Percentiles rank a stretch among this genome's conserved stretches.
These are phyloP conservation scores for Rhizopus delemar DNA, from an alignment of 371 early-diverging fungal species.

Conservation along the genomic window DNA sequence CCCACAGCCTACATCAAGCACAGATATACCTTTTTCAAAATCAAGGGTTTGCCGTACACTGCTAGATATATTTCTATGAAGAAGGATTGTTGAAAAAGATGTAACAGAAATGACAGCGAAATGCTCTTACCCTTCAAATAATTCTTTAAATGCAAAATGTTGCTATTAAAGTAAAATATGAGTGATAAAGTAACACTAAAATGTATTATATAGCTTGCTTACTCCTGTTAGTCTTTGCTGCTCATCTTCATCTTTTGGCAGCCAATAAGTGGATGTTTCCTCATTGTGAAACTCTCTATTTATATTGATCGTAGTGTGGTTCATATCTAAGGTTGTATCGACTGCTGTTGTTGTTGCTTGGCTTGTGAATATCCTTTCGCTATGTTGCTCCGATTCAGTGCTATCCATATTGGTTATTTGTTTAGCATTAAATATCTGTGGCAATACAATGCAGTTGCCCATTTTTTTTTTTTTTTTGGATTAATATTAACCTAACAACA, in stretches of 20 bases:
- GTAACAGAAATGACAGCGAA: background rate
- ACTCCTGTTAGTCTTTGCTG: slow-evolving; percentile 16
- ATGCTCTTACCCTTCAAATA: slow-evolving; percentile 21
- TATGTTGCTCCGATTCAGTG: too few species aligned
- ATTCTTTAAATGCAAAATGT: slow-evolving; percentile 39
- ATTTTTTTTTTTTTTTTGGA: too few species aligned
- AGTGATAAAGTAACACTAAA: background rate
- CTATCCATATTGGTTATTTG: too few species aligned
- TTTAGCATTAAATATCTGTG: too few species aligned
- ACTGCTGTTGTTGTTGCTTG: too few species aligned
- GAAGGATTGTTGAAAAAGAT: background rate
- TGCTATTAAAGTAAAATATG: slow-evolving; percentile 3
- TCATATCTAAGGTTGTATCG: too few species aligned
- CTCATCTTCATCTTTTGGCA: slow-evolving; percentile 24
- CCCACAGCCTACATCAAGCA: slow-evolving; percentile 46
- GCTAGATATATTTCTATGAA: slow-evolving; percentile 30
- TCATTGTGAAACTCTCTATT: slow-evolving; percentile 11
- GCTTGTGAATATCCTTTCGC: too few species aligned
- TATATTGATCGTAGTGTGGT: too few species aligned
- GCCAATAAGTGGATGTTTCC: slow-evolving; percentile 12
- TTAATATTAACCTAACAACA: too few species aligned
- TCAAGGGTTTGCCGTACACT: slow-evolving; percentile 10
- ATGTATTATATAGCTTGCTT: background rate
- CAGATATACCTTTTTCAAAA: slow-evolving; percentile 15
- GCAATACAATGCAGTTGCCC: too few species aligned